A percentile compares a stretch with the other conserved stretches of the same genome.
Conservation (phyloP, 2,329 filamentous ascomycete genomes). For the Claviceps pazoutovae region DNA sequence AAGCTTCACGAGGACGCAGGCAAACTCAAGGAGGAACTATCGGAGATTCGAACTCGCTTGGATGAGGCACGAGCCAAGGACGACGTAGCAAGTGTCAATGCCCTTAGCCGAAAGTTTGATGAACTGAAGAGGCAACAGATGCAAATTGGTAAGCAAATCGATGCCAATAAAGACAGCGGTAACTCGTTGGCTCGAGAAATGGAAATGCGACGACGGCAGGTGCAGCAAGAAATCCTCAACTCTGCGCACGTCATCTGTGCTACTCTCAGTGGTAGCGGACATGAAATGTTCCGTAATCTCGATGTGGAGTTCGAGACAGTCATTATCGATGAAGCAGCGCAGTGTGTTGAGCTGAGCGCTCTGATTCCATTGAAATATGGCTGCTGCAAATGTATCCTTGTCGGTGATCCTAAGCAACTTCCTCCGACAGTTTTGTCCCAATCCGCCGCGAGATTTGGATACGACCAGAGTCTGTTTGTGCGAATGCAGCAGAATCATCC, state of each 20-base stretch:
- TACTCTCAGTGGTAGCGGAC: conserved; percentile 86
- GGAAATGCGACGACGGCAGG: conserved; percentile 68
- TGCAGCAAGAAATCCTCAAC: conserved; percentile 85
- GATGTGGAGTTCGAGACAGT: conserved; percentile 97
- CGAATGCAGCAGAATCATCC: conserved; percentile 93
- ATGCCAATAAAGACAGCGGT: conserved; percentile 74
- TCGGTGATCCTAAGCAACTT: conserved; percentile 94
- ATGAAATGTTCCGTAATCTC: conserved; percentile 91
- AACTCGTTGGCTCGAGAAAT: conserved; percentile 69
- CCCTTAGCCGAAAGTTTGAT: conserved; percentile 64
- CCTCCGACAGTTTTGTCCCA: conserved; percentile 92
- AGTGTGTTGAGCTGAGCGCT: conserved; percentile 94
- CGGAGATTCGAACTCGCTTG: conserved; percentile 55
- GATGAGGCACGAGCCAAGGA: conserved; percentile 48
- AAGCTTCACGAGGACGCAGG: conserved; percentile 49
- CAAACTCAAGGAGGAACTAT: conserved; percentile 63
- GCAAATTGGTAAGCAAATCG: conserved; percentile 65
- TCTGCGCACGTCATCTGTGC: conserved; percentile 87
- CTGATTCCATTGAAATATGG: conserved; percentile 96
- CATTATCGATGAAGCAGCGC: conserved; percentile 93
- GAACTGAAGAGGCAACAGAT: conserved; percentile 62
- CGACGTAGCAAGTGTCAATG: conserved; percentile 32
- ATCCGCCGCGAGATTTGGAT: conserved; percentile 81
- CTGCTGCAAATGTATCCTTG: conserved; percentile 89
- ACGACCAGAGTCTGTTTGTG: conserved; percentile 96